Conservation (phyloP, 225 moss, liverwort and hornwort genomes). For the Sphagnum tenellum region DNA sequence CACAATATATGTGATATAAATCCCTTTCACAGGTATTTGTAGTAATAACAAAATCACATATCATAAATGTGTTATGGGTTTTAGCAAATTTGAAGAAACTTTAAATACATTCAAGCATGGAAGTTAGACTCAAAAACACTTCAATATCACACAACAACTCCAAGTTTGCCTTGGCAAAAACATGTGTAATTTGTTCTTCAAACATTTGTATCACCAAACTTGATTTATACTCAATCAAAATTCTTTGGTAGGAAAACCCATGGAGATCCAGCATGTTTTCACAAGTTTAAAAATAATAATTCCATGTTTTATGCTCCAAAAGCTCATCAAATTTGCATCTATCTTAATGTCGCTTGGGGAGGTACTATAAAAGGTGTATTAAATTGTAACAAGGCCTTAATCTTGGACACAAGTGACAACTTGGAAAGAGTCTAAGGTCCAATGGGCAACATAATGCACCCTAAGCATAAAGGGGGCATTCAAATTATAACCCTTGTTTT, state of each 20-base stretch:
- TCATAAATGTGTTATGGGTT: neutral
- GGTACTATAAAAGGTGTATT: neutral
- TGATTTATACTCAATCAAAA: neutral
- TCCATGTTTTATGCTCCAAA: neutral
- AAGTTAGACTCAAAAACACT: constrained; percentile 1
- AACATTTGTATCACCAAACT: neutral
- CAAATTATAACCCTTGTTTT: neutral
- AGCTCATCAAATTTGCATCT: neutral
- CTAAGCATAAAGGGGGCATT: constrained; percentile 1
- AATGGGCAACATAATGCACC: neutral
- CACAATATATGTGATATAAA: neutral
- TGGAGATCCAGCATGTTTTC: neutral
- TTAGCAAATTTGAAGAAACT: neutral
- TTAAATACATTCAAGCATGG: neutral
- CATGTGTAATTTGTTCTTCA: neutral
- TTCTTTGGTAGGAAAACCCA: neutral
- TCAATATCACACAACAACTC: neutral
- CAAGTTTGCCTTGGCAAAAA: neutral
- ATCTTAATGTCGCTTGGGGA: neutral
- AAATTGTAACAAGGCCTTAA: neutral
- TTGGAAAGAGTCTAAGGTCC: neutral
- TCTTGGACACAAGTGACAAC: neutral
- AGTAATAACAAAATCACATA: neutral
- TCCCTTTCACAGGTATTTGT: neutral
- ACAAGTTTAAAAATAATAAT: neutral